A percentile compares a stretch with the other conserved stretches of the same genome.
Conservation (phyloP, 140 eudicot genomes). For the Flaveria floridana region DNA sequence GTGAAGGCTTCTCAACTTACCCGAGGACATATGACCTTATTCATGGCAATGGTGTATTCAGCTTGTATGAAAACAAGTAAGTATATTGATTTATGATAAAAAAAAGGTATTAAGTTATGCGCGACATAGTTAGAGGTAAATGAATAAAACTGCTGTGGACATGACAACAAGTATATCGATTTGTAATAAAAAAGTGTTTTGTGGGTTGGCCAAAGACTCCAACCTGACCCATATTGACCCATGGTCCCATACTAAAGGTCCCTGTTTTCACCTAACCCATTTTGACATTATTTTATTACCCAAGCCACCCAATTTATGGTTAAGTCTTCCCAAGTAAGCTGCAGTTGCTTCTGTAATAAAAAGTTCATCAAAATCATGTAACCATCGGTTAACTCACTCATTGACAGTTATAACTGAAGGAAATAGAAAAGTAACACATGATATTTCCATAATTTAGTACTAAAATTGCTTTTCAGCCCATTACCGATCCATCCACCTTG, state of each 20-base stretch:
- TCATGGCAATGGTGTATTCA: constrained; percentile 81
- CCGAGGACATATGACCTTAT: constrained; percentile 93
- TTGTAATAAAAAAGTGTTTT: neutral
- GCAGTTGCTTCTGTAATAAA: neutral
- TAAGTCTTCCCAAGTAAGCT: neutral
- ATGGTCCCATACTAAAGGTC: neutral
- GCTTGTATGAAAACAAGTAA: constrained; percentile 83
- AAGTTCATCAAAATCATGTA: neutral
- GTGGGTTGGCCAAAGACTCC: neutral
- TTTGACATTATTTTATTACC: neutral
- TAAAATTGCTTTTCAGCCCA: neutral
- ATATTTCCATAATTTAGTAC: neutral
- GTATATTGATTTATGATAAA: constrained; percentile 27
- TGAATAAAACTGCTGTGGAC: neutral
- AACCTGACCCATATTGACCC: neutral
- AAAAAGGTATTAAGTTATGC: neutral
- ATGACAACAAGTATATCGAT: too few relatives aligned
- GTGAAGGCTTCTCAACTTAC: constrained; percentile 97
- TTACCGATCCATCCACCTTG: neutral
- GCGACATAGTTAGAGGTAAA: neutral
- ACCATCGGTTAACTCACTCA: neutral
- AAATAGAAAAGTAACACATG: neutral
- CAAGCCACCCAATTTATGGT: constrained; percentile 1
- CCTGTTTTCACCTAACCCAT: neutral
- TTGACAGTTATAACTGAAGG: neutral